Evolutionary conservation across 257 asterid species (phyloP).

Genomic region (Fraxinus cuspidata): DNA sequence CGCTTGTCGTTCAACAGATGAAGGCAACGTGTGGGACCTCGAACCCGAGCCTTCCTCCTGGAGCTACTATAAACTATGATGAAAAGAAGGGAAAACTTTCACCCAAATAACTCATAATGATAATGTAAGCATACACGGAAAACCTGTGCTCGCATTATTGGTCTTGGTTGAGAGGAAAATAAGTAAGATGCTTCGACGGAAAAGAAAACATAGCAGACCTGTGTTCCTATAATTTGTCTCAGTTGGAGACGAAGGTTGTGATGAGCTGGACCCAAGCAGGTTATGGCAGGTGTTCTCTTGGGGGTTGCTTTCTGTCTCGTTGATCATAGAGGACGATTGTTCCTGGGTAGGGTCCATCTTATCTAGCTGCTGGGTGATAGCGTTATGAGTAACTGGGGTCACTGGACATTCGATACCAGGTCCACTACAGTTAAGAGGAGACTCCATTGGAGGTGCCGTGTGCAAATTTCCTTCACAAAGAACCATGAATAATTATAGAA

Average conservation of each 20-base stretch:
- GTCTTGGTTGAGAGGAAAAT: slow-evolving; percentile 13
- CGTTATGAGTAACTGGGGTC: slow-evolving; percentile 4
- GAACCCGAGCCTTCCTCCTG: slow-evolving; percentile 29
- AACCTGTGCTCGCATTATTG: not conserved
- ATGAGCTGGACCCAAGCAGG: slow-evolving; percentile 17
- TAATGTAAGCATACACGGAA: not conserved
- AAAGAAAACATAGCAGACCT: slow-evolving; percentile 15
- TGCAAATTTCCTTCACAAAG: slow-evolving; percentile 11
- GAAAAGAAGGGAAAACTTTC: not conserved
- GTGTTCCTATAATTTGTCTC: slow-evolving; percentile 6
- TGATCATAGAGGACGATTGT: slow-evolving; percentile 22
- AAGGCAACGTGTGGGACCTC: slow-evolving; percentile 32
- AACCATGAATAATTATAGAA: not conserved
- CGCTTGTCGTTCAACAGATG: slow-evolving; percentile 23
- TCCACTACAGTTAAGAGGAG: slow-evolving; percentile 12
- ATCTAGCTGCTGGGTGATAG: slow-evolving; percentile 20
- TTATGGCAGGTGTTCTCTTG: slow-evolving; percentile 14
- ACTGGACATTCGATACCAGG: slow-evolving; percentile 14
- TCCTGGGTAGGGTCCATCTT: slow-evolving; percentile 13
- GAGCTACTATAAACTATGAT: slow-evolving; percentile 17
- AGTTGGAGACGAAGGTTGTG: slow-evolving; percentile 9
- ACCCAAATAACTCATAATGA: not conserved
- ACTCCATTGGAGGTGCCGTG: slow-evolving; percentile 21
- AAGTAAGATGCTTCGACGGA: not conserved
- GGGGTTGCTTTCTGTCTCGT: slow-evolving; percentile 12